Conservation (phyloP, 1,284 basidiomycete genomes). For the Rhodotorula sp. region DNA sequence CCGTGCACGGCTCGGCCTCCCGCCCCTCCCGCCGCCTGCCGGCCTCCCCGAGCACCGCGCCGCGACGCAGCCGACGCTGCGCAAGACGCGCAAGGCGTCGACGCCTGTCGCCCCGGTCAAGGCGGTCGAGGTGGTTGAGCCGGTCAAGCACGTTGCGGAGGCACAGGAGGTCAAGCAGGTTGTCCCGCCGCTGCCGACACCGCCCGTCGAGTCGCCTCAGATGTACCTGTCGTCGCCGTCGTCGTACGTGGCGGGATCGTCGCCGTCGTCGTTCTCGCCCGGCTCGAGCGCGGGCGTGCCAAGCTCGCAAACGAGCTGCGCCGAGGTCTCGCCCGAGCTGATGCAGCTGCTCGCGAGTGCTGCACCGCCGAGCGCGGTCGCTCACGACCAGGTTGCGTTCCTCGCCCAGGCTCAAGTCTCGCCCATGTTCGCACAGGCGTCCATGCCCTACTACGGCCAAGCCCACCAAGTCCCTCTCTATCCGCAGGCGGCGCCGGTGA, state of each 20-base stretch:
- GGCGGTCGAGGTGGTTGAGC: too few relatives aligned
- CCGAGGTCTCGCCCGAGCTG: background rate
- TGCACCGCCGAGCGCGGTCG: background rate
- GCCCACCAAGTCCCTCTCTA: too few relatives aligned
- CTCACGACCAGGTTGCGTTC: too few relatives aligned
- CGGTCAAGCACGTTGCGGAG: too few relatives aligned
- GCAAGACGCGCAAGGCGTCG: conserved; percentile 19
- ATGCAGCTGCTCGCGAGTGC: too few relatives aligned
- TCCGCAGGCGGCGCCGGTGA: too few relatives aligned
- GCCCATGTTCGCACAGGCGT: too few relatives aligned
- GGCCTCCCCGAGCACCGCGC: conserved; percentile 20
- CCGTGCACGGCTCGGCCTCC: conserved; percentile 40
- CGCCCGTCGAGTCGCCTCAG: conserved; percentile 1
- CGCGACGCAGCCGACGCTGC: conserved; percentile 26
- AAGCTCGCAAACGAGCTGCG: background rate
- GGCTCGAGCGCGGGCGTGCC: background rate
- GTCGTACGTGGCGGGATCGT: background rate
- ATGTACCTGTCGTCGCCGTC: conserved; percentile 3
- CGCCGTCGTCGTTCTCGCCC: background rate
- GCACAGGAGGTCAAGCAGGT: background rate
- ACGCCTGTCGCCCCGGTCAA: background rate
- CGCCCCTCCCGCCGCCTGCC: conserved; percentile 39
- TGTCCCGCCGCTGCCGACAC: background rate
- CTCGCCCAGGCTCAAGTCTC: too few relatives aligned
- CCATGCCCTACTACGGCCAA: too few relatives aligned